Evolutionary conservation across 2,329 filamentous ascomycete species (phyloP), one percentile per base, ranked within the genome.

Genomic region (Fusarium hainanense): DNA sequence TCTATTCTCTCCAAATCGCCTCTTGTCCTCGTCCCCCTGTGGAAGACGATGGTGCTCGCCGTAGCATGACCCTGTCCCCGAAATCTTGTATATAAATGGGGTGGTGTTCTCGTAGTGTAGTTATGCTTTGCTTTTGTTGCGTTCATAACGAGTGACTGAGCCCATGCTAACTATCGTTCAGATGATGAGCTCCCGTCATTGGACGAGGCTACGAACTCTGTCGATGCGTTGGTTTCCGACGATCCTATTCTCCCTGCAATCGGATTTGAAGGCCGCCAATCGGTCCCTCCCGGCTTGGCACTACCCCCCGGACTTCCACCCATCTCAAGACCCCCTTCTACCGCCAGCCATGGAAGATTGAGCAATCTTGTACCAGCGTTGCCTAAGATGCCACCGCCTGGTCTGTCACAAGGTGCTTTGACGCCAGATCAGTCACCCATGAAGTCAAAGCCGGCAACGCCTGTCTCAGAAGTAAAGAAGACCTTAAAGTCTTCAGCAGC

Each of bases 161-260:
- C 55, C 59, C 69, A 68, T 76, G 82, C 84, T 87, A 81, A 87
- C 78, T 73, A 73, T 76, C 75, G 74, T 76, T 71, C 81, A 92
- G 90, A 91, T 79, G 89, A 91, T 74, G 86, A 88, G 51, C 78
- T 88, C n/a, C 82, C 84, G 61, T 86, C 85, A 13, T 81, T 90
- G 47, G 88, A 90, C 66, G 89, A 90, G 69, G 89, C 85, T 14
- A 85, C 84, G 4, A 83, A 84, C 44, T 89, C 87, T n/a, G 87
- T 93, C 42, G 90, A 92, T 76, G 89, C 89, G 6, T 80, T 93
- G 6, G 90, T 93, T 14, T 87, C 89, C 23, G 90, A 93, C 74
- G 81, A 87, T 12, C 72, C 69, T 28, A 67, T 64, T 23, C 49
- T 63, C 11, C 60, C 69, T 51, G 28, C 65, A 55, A 54, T 42